Base-by-base conservation (phyloP, 306 rosid species). In the Quercus berberidifolia region DNA sequence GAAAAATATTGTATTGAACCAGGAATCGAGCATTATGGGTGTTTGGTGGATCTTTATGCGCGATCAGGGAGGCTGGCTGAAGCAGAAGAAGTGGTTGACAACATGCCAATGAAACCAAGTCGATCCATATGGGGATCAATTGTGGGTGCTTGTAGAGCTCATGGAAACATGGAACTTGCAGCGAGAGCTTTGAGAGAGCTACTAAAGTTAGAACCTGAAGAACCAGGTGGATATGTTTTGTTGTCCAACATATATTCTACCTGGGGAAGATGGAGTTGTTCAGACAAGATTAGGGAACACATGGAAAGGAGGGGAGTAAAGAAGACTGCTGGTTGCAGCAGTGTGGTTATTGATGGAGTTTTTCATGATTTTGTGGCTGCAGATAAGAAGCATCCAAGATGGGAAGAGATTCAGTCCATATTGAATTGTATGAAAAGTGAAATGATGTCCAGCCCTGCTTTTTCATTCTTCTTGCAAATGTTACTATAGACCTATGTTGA, bases 141-240 rank as follows among this genome's bases (percentile, higher is more conserved):
- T 67, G 75, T 87, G 77, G 86, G 88, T 67, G 90, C 93, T 41
- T 84, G 93, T 87, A 78, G 88, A 76, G 84, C 74, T n/a, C 84
- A 57, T 28, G 84, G 86, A 49, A 68, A 85, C 74, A 70, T 78
- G 63, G 78, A 85, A 74, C 78, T 87, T 17, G 91, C 87, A 58
- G 88, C 86, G 84, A 67, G 46, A 78, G 93, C 93, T 21, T 81
- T 81, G 56, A 76, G 20, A 76, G 83, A 87, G 85, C 74, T 85
- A 68, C 80, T 82, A 51, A 79, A 70, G 76, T 71, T 84, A 13
- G 93, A 90, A 78, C 91, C 93, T 11, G 83, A 78, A 30, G 74
- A 75, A 81, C 87, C 86, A 38, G 89, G 90, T 6, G 93, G 88
- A 46, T 90, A 87, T 78, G 52, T 90, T 56, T 59, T 87, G 83